These are phyloP conservation scores for Ogataea sp. DNA, from an alignment of 805 yeast genomes.

Conservation along the genomic window DNA sequence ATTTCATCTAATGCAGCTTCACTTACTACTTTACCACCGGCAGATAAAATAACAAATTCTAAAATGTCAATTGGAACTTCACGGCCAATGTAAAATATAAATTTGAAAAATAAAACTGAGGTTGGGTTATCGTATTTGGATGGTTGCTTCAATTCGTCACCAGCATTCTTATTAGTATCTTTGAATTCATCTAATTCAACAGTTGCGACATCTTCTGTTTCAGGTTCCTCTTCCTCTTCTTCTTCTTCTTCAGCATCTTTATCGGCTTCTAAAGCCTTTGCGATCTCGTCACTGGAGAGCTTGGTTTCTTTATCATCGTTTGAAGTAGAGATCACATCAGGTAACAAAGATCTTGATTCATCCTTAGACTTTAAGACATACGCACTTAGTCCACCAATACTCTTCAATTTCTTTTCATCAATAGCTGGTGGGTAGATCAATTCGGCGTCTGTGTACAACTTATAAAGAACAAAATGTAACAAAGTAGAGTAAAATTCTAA, in stretches of 20 bases:
- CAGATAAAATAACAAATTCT: constrained; percentile 78
- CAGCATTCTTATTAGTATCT: constrained; percentile 50
- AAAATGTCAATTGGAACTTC: constrained; percentile 90
- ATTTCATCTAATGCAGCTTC: constrained; percentile 84
- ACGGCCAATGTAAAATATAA: constrained; percentile 84
- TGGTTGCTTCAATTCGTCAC: constrained; percentile 74
- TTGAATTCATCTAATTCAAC: constrained; percentile 65
- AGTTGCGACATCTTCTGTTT: constrained; percentile 32
- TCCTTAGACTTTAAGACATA: constrained; percentile 61
- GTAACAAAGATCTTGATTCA: constrained; percentile 28
- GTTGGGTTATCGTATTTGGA: constrained; percentile 46
- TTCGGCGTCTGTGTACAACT: constrained; percentile 77
- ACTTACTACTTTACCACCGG: constrained; percentile 80
- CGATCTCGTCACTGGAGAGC: constrained; percentile 33
- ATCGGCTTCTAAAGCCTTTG: constrained; percentile 50
- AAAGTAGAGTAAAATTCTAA: constrained; percentile 92
- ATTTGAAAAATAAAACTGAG: constrained; percentile 61
- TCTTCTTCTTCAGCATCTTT: constrained; percentile 30
- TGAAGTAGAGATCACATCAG: constrained; percentile 18
- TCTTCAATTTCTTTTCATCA: constrained; percentile 62
- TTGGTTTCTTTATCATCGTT: constrained; percentile 25
- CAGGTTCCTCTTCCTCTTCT: constrained; percentile 27
- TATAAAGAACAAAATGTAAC: constrained; percentile 78
- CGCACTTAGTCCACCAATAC: constrained; percentile 83
- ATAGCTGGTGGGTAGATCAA: constrained; percentile 88